Evolutionary conservation across 352 stramenopile species (phyloP), one percentile per base, ranked within the genome.

Genomic region (Thalassiosira exigua): DNA sequence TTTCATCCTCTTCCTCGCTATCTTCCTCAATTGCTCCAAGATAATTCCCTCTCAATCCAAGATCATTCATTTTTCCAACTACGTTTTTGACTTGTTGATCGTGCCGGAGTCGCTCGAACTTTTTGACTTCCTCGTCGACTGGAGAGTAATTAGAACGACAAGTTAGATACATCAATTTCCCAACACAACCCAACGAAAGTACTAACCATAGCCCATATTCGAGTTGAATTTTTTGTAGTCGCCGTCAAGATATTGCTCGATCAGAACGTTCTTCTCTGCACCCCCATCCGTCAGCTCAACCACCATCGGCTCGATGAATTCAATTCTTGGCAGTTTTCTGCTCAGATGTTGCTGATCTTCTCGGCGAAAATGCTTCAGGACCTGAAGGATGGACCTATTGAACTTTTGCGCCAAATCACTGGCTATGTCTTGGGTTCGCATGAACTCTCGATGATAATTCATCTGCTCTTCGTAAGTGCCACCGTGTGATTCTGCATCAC

Each of bases 181-280:
- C n/a, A n/a, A n/a, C n/a, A n/a, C n/a, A n/a, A n/a, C n/a, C n/a
- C n/a, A n/a, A n/a, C n/a, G n/a, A n/a, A n/a, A n/a, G n/a, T n/a
- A n/a, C n/a, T n/a, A n/a, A 5, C 82, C 61, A 54, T 69, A 74
- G 14, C 79, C 79, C 36, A 70, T 79, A 44, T 86, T 86, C 29
- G 48, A 72, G 39, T 84, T 84, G 59, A 84, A 84, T 48, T 86
- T 86, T 62, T 68, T 32, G 57, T 86, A 86, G 3, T 81, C 42
- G n/a, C 72, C 74, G 33, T 84, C 62, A n/a, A 86, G 62, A 14
- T 72, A 54, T 59, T 51, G 26, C 52, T 86, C 79, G 26, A 86
- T 66, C 9, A 86, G 53, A 32, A 81, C 64, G 33, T 68, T 71
- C 21, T 64, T 65, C 12, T 69, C 52, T 5, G 60, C 46, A 22